Conservation (phyloP, 768 basidiomycete genomes). For the Rhodotorula babjevae region DNA sequence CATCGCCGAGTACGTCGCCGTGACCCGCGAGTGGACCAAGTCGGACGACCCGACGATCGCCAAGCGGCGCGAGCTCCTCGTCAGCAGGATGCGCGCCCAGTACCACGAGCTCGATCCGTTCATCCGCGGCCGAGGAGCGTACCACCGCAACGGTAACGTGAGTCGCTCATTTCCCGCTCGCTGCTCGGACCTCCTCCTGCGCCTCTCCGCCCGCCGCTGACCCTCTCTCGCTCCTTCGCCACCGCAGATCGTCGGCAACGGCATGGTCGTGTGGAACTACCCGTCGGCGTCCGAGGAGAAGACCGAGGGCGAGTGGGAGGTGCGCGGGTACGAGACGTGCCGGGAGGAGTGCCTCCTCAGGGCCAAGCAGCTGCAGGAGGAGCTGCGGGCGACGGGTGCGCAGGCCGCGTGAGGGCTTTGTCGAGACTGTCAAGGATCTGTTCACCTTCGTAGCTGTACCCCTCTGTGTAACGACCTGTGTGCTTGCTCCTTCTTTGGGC, state of each 20-base stretch:
- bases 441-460: background rate
- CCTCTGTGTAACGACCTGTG: background rate
- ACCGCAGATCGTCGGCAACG: slow-evolving; percentile 29
- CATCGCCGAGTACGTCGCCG: slow-evolving; percentile 24
- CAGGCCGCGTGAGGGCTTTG: background rate
- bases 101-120: slow-evolving; percentile 39
- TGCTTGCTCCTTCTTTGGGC: too few relatives aligned
- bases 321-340: slow-evolving; percentile 20
- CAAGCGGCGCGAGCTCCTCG: slow-evolving; percentile 17
- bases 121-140: slow-evolving; percentile 32
- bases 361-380: slow-evolving; percentile 12
- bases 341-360: slow-evolving; percentile 19
- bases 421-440: background rate
- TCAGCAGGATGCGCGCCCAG: slow-evolving; percentile 36
- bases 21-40: slow-evolving; percentile 34
- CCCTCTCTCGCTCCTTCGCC: background rate
- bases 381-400: background rate
- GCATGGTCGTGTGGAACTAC: slow-evolving; percentile 28
- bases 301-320: slow-evolving; percentile 31
- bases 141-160: slow-evolving; percentile 37
- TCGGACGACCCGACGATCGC: background rate
- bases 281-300: slow-evolving; percentile 9
- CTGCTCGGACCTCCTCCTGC: background rate
- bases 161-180: background rate
- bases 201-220: background rate